Conservation (phyloP, 2,329 filamentous ascomycete species). For the Coniella vitis region DNA sequence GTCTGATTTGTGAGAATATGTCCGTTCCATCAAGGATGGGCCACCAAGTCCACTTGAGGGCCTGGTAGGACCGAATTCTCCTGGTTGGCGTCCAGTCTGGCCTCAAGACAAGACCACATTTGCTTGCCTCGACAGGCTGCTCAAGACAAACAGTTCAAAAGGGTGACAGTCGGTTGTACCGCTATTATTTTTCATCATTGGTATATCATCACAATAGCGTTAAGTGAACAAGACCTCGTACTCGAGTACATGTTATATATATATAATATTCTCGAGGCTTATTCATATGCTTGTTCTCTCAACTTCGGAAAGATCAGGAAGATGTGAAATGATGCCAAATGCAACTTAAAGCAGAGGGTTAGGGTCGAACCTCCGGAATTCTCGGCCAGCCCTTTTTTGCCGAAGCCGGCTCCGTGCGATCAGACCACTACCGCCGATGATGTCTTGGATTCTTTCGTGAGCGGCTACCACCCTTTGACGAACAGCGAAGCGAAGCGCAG, state of each 20-base stretch:
- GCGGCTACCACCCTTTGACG: not conserved
- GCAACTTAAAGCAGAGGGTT: not conserved
- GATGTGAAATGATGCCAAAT: too few relatives aligned
- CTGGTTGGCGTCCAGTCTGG: slow-evolving; percentile 73
- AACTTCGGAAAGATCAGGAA: not conserved
- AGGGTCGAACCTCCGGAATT: not conserved
- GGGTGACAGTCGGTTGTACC: not conserved
- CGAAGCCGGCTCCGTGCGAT: slow-evolving; percentile 4
- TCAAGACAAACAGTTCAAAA: too few relatives aligned
- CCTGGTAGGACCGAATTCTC: slow-evolving; percentile 71
- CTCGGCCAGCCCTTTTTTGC: not conserved
- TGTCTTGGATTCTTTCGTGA: not conserved
- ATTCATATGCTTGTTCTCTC: not conserved
- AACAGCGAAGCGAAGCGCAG: not conserved
- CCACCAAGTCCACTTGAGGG: slow-evolving; percentile 74
- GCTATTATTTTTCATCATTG: not conserved
- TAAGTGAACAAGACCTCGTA: not conserved
- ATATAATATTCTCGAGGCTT: not conserved
- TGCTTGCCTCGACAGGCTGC: too few relatives aligned
- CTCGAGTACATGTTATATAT: too few relatives aligned
- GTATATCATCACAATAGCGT: not conserved
- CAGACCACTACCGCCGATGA: slow-evolving; percentile 12
- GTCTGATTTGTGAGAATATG: slow-evolving; percentile 91
- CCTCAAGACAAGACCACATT: too few relatives aligned
- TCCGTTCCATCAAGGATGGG: slow-evolving; percentile 79